phyloP scores from a whole-genome alignment of 2,329 filamentous ascomycete species.

The Penicillium occitanis region DNA sequence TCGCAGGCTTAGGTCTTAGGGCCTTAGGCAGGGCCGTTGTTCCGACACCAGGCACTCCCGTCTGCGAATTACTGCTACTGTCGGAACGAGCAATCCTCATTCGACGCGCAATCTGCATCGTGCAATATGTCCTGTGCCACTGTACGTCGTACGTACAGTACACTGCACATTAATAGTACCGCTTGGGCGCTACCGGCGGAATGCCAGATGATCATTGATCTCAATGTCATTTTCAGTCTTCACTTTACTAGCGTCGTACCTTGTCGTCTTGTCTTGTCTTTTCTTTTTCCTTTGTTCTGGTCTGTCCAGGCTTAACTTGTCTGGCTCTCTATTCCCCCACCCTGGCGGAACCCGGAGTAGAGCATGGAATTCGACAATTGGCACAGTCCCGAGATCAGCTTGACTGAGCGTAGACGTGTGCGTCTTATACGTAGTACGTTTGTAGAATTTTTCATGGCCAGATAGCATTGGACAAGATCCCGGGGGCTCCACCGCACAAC shows the following conservation, averaged over 20 bases:
- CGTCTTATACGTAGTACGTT: not conserved
- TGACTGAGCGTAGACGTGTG: not conserved
- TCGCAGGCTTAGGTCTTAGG: conserved; percentile 2
- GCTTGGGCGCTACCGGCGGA: conserved; percentile 18
- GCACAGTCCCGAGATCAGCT: not conserved
- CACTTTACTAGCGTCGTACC: conserved; percentile 8
- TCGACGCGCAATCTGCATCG: not conserved
- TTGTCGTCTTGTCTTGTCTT: not conserved
- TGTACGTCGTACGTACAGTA: not conserved
- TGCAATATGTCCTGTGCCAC: not conserved
- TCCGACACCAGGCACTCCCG: conserved; percentile 15
- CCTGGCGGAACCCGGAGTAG: not conserved
- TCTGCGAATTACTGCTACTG: conserved; percentile 6
- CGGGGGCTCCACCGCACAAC: conserved; percentile 14
- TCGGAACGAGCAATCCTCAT: not conserved
- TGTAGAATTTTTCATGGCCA: not conserved
- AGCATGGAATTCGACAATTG: not conserved
- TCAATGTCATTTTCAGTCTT: not conserved
- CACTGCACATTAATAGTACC: not conserved
- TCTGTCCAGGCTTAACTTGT: not conserved
- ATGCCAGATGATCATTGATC: conserved; percentile 16
- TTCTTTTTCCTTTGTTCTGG: not conserved
- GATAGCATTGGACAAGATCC: not conserved
- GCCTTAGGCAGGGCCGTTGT: conserved; percentile 17
- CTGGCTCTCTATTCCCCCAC: not conserved